Conservation (phyloP, 805 yeast genomes). For the Wickerhamiella hasegawae region DNA sequence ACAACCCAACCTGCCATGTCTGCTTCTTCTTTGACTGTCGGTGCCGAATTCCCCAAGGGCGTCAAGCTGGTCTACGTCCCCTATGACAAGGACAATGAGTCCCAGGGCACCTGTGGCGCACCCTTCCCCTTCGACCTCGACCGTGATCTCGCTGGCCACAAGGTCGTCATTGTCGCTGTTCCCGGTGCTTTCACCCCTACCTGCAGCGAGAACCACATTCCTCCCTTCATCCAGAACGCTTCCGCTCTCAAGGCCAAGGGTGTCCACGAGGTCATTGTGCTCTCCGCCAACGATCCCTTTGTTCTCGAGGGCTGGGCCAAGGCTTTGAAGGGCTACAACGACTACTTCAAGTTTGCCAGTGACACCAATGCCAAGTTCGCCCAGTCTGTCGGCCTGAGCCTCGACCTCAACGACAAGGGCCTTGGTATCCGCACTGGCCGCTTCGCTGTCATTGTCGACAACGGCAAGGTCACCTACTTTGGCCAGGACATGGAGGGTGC, state of each 20-base stretch:
- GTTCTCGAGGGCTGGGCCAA: slow-evolving; percentile 57
- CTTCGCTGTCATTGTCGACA: slow-evolving; percentile 54
- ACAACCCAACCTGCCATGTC: no score
- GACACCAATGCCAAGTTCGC: slow-evolving; percentile 53
- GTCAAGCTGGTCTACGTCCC: slow-evolving; percentile 22
- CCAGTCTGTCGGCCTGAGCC: slow-evolving; percentile 38
- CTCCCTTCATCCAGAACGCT: slow-evolving; percentile 40
- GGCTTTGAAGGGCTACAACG: slow-evolving; percentile 23
- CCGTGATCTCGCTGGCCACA: slow-evolving; percentile 28
- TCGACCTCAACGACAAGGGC: slow-evolving; percentile 38
- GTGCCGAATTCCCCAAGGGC: slow-evolving; percentile 20
- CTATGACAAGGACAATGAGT: slow-evolving; percentile 18
- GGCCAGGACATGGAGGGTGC: slow-evolving; percentile 32
- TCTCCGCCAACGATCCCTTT: slow-evolving; percentile 58
- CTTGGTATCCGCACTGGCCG: slow-evolving; percentile 48
- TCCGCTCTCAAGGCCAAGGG: slow-evolving; percentile 40
- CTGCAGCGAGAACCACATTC: slow-evolving; percentile 56
- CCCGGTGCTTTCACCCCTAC: slow-evolving; percentile 87
- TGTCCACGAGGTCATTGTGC: slow-evolving; percentile 44
- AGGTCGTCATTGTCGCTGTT: slow-evolving; percentile 54
- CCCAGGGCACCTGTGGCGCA: slow-evolving; percentile 24
- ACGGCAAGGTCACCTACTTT: slow-evolving; percentile 36
- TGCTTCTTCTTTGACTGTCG: no score
- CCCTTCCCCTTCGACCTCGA: slow-evolving; percentile 23
- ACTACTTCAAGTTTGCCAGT: slow-evolving; percentile 36